phyloP scores from a whole-genome alignment of 176 grass and related monocot genomes.

The Ampelocalamus luodianensis region DNA sequence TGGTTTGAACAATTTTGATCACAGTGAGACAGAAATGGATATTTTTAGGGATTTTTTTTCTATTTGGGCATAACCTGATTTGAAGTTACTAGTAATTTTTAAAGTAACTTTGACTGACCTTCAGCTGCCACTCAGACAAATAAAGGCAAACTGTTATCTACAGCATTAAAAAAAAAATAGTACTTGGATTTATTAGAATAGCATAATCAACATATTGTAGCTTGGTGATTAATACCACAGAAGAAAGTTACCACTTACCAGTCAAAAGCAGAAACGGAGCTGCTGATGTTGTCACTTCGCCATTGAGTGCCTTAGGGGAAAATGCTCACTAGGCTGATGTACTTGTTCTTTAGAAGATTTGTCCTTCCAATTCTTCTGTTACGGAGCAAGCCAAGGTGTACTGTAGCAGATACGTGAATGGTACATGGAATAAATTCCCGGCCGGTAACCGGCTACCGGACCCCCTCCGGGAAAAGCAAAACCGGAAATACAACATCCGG shows the following conservation, averaged over 20 bases:
- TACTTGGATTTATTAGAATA: neutral
- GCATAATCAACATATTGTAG: neutral
- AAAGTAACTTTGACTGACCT: neutral
- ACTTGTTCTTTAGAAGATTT: constrained; percentile 15
- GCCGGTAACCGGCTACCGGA: too few species aligned
- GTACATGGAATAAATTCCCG: too few species aligned
- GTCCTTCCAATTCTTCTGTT: neutral
- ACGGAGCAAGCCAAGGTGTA: too few species aligned
- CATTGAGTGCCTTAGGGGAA: neutral
- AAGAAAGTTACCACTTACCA: constrained; percentile 17
- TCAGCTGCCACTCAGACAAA: neutral
- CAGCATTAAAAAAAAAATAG: neutral
- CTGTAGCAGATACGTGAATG: too few species aligned
- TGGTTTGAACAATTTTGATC: constrained; percentile 17
- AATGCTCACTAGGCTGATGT: neutral
- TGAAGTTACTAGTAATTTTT: neutral
- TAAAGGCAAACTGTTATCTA: neutral
- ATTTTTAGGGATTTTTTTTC: neutral
- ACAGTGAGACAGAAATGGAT: neutral
- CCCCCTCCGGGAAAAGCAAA: too few species aligned
- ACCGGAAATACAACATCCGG: too few species aligned
- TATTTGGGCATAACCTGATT: neutral
- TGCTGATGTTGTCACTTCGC: neutral
- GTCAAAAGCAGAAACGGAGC: neutral
- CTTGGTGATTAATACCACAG: neutral